Evolutionary conservation across 805 yeast species (phyloP).

Genomic region (Yarrowia sp.): DNA sequence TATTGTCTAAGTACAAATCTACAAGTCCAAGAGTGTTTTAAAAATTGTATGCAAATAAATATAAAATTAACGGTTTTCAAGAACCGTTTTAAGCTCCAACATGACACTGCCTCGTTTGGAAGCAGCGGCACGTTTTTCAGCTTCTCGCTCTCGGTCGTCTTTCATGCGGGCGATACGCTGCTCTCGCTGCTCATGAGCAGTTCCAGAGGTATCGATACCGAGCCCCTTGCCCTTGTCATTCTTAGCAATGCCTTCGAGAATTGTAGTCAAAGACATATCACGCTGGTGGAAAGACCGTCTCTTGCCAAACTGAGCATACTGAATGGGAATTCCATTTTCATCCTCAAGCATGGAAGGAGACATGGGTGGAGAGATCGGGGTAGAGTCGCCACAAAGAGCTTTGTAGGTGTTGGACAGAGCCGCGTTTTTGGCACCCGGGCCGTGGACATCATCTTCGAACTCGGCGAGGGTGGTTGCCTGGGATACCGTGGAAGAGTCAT

Average conservation of each 20-base stretch:
- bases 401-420: slow-evolving; percentile 13
- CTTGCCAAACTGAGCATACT: slow-evolving; percentile 4
- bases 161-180: slow-evolving; percentile 33
- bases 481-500: slow-evolving; percentile 25
- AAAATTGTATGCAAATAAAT: slow-evolving; percentile 24
- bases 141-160: slow-evolving; percentile 31
- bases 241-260: slow-evolving; percentile 34
- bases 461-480: slow-evolving; percentile 24
- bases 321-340: slow-evolving; percentile 12
- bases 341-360: slow-evolving; percentile 3
- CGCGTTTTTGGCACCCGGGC: background rate
- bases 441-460: slow-evolving; percentile 18
- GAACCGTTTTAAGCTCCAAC: slow-evolving; percentile 34
- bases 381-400: slow-evolving; percentile 22
- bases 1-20: background rate
- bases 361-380: background rate
- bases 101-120: slow-evolving; percentile 32
- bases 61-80: slow-evolving; percentile 24
- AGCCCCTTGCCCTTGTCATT: slow-evolving; percentile 27
- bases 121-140: slow-evolving; percentile 24
- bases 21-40: background rate
- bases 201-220: background rate
- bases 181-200: slow-evolving; percentile 29
- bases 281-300: slow-evolving; percentile 9
- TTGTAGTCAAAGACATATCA: slow-evolving; percentile 28